Percentiles rank a stretch among this genome's conserved stretches.
Conservation (phyloP, 2,329 filamentous ascomycete species). For the Cladophialophora bantiana region DNA sequence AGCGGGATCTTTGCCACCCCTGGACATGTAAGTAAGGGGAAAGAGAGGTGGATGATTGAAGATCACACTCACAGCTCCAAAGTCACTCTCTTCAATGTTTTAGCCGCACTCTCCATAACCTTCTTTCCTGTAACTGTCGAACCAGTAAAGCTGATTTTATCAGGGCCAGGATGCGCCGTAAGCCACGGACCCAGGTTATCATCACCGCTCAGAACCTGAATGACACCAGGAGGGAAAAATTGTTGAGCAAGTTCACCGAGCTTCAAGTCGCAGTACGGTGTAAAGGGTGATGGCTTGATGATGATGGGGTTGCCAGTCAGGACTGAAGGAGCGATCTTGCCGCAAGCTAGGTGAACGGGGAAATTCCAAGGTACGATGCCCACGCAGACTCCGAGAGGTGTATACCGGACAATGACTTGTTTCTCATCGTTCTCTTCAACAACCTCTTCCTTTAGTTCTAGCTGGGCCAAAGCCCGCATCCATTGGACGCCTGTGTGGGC, state of each 20-base stretch:
- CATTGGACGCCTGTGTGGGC: conserved; percentile 33
- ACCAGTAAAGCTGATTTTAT: conserved; percentile 71
- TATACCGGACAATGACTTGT: conserved; percentile 44
- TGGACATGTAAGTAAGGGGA: conserved; percentile 27
- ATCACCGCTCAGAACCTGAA: conserved; percentile 67
- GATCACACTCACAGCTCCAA: conserved; percentile 60
- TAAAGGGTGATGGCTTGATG: conserved; percentile 66
- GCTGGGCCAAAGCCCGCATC: conserved; percentile 30
- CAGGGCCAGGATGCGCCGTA: conserved; percentile 65
- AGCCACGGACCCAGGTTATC: conserved; percentile 67
- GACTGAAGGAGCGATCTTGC: conserved; percentile 60
- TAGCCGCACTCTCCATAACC: conserved; percentile 63
- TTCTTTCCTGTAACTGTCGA: conserved; percentile 67
- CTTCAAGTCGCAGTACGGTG: conserved; percentile 60
- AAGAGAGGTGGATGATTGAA: not conserved
- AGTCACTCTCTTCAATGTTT: conserved; percentile 66
- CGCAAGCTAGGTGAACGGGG: conserved; percentile 51
- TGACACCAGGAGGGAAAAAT: conserved; percentile 68
- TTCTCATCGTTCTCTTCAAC: conserved; percentile 38
- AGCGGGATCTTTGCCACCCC: conserved; percentile 67
- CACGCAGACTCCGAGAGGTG: conserved; percentile 52
- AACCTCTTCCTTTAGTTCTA: conserved; percentile 37
- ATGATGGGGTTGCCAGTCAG: conserved; percentile 64
- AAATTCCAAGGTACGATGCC: conserved; percentile 70
- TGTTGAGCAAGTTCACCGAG: conserved; percentile 64